Percentiles rank a stretch among this genome's conserved stretches.
Evolutionary conservation across 1,139 yeast genomes (phyloP).

Genomic region (Meyerozyma elateridarum): DNA sequence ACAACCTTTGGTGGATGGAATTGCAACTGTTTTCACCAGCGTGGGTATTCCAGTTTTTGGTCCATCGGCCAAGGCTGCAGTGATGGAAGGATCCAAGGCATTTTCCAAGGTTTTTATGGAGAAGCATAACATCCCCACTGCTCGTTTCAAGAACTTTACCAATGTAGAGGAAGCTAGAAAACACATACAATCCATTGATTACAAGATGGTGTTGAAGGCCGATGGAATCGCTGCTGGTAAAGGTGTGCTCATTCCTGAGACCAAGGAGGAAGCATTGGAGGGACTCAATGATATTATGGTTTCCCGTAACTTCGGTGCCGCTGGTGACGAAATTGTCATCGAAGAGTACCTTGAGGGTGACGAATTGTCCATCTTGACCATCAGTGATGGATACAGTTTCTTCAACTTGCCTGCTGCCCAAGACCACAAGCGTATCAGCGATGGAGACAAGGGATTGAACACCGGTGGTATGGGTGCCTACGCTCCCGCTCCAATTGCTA

Average conservation of each 20-base stretch:
- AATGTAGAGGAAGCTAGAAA: constrained; percentile 68
- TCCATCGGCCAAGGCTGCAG: constrained; percentile 85
- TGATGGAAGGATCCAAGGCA: constrained; percentile 96
- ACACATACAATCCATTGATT: constrained; percentile 62
- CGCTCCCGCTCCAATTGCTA: constrained; percentile 94
- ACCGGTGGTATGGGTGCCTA: constrained; percentile 99
- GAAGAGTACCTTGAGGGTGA: constrained; percentile 97
- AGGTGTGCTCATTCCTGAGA: constrained; percentile 90
- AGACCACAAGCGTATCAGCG: constrained; percentile 94
- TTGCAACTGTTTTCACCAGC: constrained; percentile 59
- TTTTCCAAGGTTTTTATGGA: constrained; percentile 93
- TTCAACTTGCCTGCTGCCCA: constrained; percentile 95
- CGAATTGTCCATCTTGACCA: constrained; percentile 87
- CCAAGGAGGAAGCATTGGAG: constrained; percentile 75
- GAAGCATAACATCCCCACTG: constrained; percentile 89
- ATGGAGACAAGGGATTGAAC: constrained; percentile 89
- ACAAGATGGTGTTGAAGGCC: constrained; percentile 89
- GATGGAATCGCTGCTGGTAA: constrained; percentile 99
- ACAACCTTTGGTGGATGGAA: constrained; percentile 95
- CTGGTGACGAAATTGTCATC: constrained; percentile 94
- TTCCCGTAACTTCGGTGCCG: constrained; percentile 80
- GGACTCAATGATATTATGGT: constrained; percentile 91
- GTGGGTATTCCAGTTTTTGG: constrained; percentile 97
- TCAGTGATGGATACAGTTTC: constrained; percentile 91
- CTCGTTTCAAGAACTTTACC: constrained; percentile 78